Base-by-base conservation (phyloP, 2,329 filamentous ascomycete species). In the Hymenoscyphus fraxineus region DNA sequence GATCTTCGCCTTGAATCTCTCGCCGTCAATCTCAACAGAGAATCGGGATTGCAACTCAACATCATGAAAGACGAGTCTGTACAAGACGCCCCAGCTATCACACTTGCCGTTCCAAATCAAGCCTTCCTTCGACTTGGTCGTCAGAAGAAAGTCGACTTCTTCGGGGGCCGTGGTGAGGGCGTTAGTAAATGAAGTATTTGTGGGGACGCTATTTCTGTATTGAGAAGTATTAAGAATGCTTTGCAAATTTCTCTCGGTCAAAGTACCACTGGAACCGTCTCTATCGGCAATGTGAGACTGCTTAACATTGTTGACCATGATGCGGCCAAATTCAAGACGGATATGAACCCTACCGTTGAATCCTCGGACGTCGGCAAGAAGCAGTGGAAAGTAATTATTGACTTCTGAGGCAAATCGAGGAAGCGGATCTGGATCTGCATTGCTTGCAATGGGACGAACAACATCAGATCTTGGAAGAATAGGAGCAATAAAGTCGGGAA, bases 251-350 rank as follows among this genome's bases (percentile, higher is more conserved):
- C 44, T 19, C 2, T 61, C 59, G 15, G 56, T 59, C 9, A 63
- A 27, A 22, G 47, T 54, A 10, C 19, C 16, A 39, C 63, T 32
- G 6, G 35, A 59, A 4, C 16, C 19, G 2, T 68, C 61, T 3
- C 59, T 64, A 12, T 60, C 57, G 3, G 66, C 67, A 60, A 70
- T 44, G 9, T 64, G 63, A 6, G 57, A 63, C 12, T 55, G 35
- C 19, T 64, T 58, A 9, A 73, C 32, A 16, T 63, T 61, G 15
- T 58, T 58, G 10, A 73, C 27, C 1, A 74, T 47, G 22, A 74
- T 72, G 4, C 73, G 69, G 47, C 74, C 74, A 64, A 76, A 73
- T 15, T 74, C 66, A 15, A 66, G 66, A 31, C 70, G 65, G 15
- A 75, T 59, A 9, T 31, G 56, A 40, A 74, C 16, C 22, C 70